Conservation (phyloP, 768 basidiomycete genomes). For the Boletellus ananas region DNA sequence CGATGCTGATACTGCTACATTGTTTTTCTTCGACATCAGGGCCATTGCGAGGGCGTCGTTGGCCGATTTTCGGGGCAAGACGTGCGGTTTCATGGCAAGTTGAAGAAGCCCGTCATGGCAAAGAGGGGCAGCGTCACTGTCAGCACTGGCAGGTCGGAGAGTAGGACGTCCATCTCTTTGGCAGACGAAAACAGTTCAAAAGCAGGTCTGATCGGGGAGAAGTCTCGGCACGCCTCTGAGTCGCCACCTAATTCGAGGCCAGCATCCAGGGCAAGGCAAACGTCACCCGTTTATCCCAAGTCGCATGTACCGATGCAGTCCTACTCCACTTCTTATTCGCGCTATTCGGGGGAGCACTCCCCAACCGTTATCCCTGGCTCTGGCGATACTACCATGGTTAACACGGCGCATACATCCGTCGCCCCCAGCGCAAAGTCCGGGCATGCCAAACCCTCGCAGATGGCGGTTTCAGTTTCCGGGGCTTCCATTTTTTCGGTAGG, state of each 20-base stretch:
- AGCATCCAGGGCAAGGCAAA: conserved; percentile 14
- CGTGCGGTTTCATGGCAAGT: conserved; percentile 67
- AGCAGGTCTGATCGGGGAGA: conserved; percentile 1
- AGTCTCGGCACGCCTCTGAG: conserved; percentile 9
- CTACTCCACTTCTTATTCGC: conserved; percentile 16
- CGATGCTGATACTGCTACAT: not conserved
- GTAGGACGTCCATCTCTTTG: conserved; percentile 19
- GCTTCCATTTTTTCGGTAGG: conserved; percentile 27
- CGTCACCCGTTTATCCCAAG: conserved; percentile 13
- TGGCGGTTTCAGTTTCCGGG: conserved; percentile 25
- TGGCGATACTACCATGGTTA: conserved; percentile 1
- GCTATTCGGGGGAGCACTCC: conserved; percentile 12
- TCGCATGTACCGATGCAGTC: conserved; percentile 15
- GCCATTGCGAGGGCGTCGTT: conserved; percentile 85
- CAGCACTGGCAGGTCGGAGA: not conserved
- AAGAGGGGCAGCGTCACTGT: conserved; percentile 44
- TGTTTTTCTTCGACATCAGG: conserved; percentile 37
- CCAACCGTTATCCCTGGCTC: not conserved
- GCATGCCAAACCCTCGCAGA: conserved; percentile 18
- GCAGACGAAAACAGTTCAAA: conserved; percentile 5
- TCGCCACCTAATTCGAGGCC: conserved; percentile 19
- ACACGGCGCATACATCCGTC: not conserved
- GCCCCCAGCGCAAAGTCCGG: not conserved
- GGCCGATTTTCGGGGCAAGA: conserved; percentile 63
- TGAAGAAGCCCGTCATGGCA: conserved; percentile 78